Conservation (phyloP, 768 basidiomycete genomes). For the Termitomyces sp. region DNA sequence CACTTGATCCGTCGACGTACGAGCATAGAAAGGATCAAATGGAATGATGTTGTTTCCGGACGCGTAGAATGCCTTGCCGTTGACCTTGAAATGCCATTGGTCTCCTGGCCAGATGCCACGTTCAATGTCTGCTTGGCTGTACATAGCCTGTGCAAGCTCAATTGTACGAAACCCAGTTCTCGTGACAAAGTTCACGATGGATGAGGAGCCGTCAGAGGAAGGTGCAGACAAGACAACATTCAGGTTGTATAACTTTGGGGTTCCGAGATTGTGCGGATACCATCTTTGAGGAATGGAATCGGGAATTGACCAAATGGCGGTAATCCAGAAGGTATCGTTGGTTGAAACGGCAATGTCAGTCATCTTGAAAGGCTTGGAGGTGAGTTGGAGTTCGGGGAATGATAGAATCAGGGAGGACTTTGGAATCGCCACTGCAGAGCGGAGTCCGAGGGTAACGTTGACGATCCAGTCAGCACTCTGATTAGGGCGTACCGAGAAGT, state of each 20-base stretch:
- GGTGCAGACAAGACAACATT: constrained; percentile 33
- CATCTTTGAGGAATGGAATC: constrained; percentile 45
- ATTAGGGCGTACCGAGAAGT: constrained; percentile 38
- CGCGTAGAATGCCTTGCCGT: constrained; percentile 52
- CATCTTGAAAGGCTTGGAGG: constrained; percentile 29
- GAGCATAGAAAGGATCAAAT: constrained; percentile 56
- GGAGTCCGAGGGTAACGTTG: constrained; percentile 48
- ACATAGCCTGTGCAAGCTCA: constrained; percentile 45
- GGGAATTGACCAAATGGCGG: constrained; percentile 40
- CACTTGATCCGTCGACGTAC: constrained; percentile 45
- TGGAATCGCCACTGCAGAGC: constrained; percentile 32
- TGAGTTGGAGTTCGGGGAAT: constrained; percentile 43
- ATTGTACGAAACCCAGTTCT: constrained; percentile 61
- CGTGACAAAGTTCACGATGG: constrained; percentile 32
- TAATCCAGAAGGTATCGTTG: constrained; percentile 34
- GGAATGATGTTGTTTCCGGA: constrained; percentile 58
- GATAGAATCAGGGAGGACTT: constrained; percentile 36
- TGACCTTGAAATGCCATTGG: constrained; percentile 58
- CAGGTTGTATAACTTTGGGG: constrained; percentile 51
- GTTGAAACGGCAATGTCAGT: constrained; percentile 18
- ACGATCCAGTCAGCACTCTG: constrained; percentile 52
- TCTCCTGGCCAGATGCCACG: constrained; percentile 57
- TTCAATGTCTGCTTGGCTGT: constrained; percentile 39
- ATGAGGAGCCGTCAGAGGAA: constrained; percentile 4
- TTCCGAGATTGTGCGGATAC: constrained; percentile 54